phyloP scores from a whole-genome alignment of 441 rosid genomes.

The Manihot esculenta region DNA sequence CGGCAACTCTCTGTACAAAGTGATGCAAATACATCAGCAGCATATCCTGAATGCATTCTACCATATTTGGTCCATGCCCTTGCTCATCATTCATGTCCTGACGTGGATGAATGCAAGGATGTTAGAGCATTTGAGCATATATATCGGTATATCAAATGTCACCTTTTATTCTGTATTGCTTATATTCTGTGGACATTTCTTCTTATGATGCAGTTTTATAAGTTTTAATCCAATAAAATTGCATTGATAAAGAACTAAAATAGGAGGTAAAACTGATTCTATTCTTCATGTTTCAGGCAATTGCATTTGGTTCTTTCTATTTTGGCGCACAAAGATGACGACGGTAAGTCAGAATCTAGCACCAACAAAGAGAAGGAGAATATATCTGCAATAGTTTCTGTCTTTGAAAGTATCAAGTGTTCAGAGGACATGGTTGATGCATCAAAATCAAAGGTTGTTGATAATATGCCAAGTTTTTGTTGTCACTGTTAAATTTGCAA shows the following conservation, averaged over 20 bases:
- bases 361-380: slow-evolving; percentile 61
- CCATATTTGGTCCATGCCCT: slow-evolving; percentile 80
- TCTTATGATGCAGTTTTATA: background rate
- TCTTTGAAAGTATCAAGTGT: slow-evolving; percentile 66
- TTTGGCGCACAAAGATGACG: slow-evolving; percentile 87
- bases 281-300: slow-evolving; percentile 56
- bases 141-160: slow-evolving; percentile 55
- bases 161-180: slow-evolving; percentile 15
- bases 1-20: slow-evolving; percentile 68
- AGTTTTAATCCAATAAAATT: background rate
- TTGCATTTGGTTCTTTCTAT: slow-evolving; percentile 66
- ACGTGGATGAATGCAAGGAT: slow-evolving; percentile 81
- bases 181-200: slow-evolving; percentile 6
- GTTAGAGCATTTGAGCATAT: slow-evolving; percentile 75
- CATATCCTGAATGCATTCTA: slow-evolving; percentile 71
- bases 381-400: slow-evolving; percentile 48
- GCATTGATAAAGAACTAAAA: background rate
- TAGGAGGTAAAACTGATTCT: slow-evolving; percentile 6
- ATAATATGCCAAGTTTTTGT: slow-evolving; percentile 19
- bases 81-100: slow-evolving; percentile 92
- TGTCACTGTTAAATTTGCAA: background rate
- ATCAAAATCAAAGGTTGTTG: slow-evolving; percentile 74
- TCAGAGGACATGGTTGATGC: slow-evolving; percentile 81
- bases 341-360: slow-evolving; percentile 64
- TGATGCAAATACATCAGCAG: slow-evolving; percentile 57